These are phyloP conservation scores for Epicoccum sorghinum DNA, from an alignment of 2,329 filamentous ascomycete genomes.

Conservation along the genomic window DNA sequence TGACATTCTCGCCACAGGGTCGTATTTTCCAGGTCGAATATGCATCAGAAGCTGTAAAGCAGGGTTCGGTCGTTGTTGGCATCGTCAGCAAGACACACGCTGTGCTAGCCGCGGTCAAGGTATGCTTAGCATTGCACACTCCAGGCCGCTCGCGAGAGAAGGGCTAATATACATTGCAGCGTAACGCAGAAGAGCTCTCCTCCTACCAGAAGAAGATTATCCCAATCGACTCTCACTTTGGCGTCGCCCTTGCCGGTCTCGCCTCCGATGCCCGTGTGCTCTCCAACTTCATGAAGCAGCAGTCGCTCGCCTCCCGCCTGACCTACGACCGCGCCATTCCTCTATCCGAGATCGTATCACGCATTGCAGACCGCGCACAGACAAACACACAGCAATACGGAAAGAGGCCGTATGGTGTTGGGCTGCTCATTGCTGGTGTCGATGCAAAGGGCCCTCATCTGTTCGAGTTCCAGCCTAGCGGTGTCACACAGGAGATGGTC, in stretches of 20 bases:
- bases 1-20: conserved; percentile 99
- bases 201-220: conserved; percentile 99
- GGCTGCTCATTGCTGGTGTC: conserved; percentile 88
- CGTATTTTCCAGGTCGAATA: conserved; percentile 99
- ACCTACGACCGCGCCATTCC: conserved; percentile 95
- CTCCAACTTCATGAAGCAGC: conserved; percentile 99
- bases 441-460: conserved; percentile 94
- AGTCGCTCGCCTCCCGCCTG: conserved; percentile 92
- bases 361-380: conserved; percentile 96
- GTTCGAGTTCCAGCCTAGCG: conserved; percentile 96
- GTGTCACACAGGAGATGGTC: conserved; percentile 95
- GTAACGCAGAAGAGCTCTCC: conserved; percentile 98
- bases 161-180: conserved; percentile 60
- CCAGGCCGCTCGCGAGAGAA: conserved; percentile 12
- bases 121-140: conserved; percentile 47
- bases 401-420: conserved; percentile 94
- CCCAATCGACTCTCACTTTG: conserved; percentile 92
- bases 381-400: conserved; percentile 98
- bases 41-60: conserved; percentile 97
- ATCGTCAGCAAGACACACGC: conserved; percentile 98
- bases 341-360: conserved; percentile 83
- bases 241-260: conserved; percentile 93
- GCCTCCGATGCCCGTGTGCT: conserved; percentile 98
- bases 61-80: conserved; percentile 96
- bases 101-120: conserved; percentile 96